Base-by-base conservation (phyloP, 2,329 filamentous ascomycete species). In the Aspergillus sp. region DNA sequence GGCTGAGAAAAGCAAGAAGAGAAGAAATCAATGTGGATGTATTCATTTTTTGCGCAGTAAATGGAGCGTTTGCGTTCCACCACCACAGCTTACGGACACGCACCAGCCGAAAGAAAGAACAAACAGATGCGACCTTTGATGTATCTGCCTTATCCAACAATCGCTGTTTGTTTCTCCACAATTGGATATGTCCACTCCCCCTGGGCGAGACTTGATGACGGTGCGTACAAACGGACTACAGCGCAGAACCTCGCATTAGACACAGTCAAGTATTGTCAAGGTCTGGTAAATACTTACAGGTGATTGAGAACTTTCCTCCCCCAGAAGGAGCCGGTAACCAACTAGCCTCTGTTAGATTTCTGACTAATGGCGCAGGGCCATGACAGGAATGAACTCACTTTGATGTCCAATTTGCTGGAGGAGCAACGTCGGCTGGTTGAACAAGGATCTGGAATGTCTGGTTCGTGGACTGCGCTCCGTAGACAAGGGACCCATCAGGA, bases 361-460 rank as follows among this genome's bases (percentile, higher is more conserved):
- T 40, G 5, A 40, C 14, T 40, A 6, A 16, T 10, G 10, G 14
- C 7, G 17, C 10, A 40, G n/a, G n/a, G n/a, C 3, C 13, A 16
- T 2, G 14, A 40, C 3, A 3, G n/a, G 36, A 40, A 10, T 10
- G 2, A 36, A 10, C 45, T 47, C 19, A 52, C n/a, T 56, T 56
- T 16, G 43, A 42, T 13, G 25, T 63, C 66, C 63, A 67, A 38
- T 65, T 64, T 2, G 50, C 32, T 4, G 65, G 65, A 1, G 65
- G 66, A 14, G 40, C 16, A 3, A 64, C 53, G 47, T 63, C 55
- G 4, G 50, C 50, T n/a, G 63, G 46, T 52, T 69, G 66, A 5
- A 68, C 34, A 38, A 68, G 55, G 11, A 68, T 56, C 48, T 64
- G 56, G 45, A 69, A 69, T 10, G 19, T 11, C 21, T 29, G 19